phyloP scores from a whole-genome alignment of 805 yeast species.

The Candida chilensis region DNA sequence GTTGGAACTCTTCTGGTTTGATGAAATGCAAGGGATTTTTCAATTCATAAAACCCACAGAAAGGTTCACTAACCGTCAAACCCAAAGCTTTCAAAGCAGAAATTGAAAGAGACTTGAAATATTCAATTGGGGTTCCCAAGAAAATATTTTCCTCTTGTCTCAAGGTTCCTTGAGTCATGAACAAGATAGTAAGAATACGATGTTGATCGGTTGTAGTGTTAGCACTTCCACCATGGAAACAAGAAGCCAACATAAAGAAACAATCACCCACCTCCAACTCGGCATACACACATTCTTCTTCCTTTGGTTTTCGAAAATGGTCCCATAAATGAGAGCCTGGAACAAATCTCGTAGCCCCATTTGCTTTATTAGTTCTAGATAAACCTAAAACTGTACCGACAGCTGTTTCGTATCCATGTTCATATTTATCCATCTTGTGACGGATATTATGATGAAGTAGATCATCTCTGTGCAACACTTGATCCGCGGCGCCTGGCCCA shows the following conservation, averaged over 20 bases:
- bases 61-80: slow-evolving; percentile 8
- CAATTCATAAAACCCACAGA: no score
- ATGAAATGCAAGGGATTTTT: no score
- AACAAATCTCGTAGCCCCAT: slow-evolving; percentile 19
- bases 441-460: slow-evolving; percentile 15
- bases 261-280: slow-evolving; percentile 19
- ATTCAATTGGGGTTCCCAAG: slow-evolving; percentile 11
- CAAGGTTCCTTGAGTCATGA: slow-evolving; percentile 15
- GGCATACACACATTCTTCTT: slow-evolving; percentile 10
- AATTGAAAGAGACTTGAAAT: slow-evolving; percentile 8
- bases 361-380: slow-evolving; percentile 6
- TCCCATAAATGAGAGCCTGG: slow-evolving; percentile 24
- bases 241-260: slow-evolving; percentile 16
- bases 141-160: slow-evolving; percentile 19
- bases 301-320: slow-evolving; percentile 11
- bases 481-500: slow-evolving; percentile 16
- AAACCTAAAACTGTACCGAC: slow-evolving; percentile 11
- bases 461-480: slow-evolving; percentile 16
- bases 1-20: no score
- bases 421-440: slow-evolving; percentile 6
- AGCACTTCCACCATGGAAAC: slow-evolving; percentile 18
- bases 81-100: slow-evolving; percentile 9
- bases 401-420: slow-evolving; percentile 10
- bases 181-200: slow-evolving; percentile 12
- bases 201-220: slow-evolving; percentile 13